Evolutionary conservation across 139 green algal genomes (phyloP).

Genomic region (Ulvella scutata): DNA sequence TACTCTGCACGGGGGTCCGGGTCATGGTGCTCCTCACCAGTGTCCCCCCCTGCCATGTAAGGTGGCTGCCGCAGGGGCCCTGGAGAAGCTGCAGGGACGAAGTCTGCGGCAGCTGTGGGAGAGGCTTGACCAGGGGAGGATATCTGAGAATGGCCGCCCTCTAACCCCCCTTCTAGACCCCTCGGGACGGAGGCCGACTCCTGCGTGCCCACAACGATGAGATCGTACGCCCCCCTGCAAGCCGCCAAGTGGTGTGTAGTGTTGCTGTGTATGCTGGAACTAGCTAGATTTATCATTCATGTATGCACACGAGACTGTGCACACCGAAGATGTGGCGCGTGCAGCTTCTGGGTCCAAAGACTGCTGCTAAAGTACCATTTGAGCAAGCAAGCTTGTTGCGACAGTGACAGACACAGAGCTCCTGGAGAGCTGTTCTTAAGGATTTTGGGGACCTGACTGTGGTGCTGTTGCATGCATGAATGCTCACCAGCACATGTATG

Average conservation of each 20-base stretch:
- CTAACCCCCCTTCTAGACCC: too few species aligned
- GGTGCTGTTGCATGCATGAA: neutral
- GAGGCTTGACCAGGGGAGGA: too few species aligned
- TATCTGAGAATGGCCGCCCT: too few species aligned
- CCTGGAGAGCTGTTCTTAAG: neutral
- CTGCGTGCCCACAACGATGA: neutral
- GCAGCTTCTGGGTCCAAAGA: too few species aligned
- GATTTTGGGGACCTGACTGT: neutral
- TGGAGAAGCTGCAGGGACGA: too few species aligned
- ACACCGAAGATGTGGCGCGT: too few species aligned
- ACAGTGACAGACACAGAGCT: neutral
- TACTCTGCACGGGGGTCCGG: too few species aligned
- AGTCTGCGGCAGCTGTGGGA: too few species aligned
- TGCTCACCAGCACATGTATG: neutral
- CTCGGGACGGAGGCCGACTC: neutral
- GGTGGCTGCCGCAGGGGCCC: too few species aligned
- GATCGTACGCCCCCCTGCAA: neutral
- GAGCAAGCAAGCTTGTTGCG: neutral
- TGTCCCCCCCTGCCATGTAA: too few species aligned
- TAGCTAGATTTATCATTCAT: neutral
- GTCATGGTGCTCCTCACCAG: too few species aligned
- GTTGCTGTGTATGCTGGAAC: neutral
- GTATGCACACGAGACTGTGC: too few species aligned
- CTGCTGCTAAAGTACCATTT: neutral
- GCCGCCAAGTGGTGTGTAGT: neutral